Evolutionary conservation across 2,329 filamentous ascomycete species (phyloP).

Genomic region (Grosmannia serpens): DNA sequence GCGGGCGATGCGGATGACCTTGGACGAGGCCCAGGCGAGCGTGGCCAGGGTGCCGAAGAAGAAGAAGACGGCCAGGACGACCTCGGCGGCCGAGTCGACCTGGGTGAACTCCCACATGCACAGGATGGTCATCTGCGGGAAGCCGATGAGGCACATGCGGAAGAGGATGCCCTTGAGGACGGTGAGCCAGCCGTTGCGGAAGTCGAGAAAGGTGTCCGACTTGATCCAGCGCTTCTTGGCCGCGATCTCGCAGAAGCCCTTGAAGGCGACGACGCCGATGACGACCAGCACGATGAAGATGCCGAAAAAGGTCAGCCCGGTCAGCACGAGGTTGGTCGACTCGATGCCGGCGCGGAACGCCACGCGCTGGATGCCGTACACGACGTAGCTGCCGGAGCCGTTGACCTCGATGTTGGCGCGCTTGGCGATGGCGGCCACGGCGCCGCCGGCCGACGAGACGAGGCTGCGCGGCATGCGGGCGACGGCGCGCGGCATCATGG

Average conservation of each 20-base stretch:
- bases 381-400: conserved; percentile 34
- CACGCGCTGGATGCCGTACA: conserved; percentile 69
- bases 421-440: conserved; percentile 28
- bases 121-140: conserved; percentile 72
- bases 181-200: conserved; percentile 77
- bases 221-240: conserved; percentile 64
- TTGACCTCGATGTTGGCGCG: conserved; percentile 36
- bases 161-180: conserved; percentile 80
- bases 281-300: conserved; percentile 63
- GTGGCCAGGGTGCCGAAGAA: conserved; percentile 63
- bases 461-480: conserved; percentile 20
- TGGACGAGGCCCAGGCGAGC: conserved; percentile 67
- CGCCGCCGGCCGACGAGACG: conserved; percentile 16
- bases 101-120: conserved; percentile 78
- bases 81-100: conserved; percentile 65
- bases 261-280: conserved; percentile 60
- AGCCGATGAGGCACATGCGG: conserved; percentile 71
- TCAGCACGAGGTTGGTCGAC: conserved; percentile 75
- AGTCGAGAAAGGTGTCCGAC: conserved; percentile 61
- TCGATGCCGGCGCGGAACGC: conserved; percentile 74
- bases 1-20: conserved; percentile 71
- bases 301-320: conserved; percentile 70
- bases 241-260: conserved; percentile 60
- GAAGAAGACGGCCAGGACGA: conserved; percentile 71
- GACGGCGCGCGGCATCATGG: conserved; percentile 29